phyloP scores from a whole-genome alignment of 2,329 filamentous ascomycete genomes.

The Botrytis fabae region DNA sequence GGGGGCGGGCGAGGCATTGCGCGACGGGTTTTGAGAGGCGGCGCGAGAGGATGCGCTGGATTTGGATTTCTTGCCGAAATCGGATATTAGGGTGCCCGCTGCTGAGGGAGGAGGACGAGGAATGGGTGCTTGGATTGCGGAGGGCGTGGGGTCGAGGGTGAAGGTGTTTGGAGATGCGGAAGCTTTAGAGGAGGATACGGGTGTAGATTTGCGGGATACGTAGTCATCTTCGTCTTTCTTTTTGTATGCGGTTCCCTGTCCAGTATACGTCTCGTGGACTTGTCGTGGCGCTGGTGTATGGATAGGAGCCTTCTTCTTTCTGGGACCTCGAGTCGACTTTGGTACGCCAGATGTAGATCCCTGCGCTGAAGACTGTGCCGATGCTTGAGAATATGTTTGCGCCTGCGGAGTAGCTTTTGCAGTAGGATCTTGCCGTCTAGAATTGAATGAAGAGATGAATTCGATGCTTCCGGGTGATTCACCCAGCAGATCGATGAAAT shows the following conservation, averaged over 20 bases:
- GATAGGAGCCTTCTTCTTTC: conserved; percentile 61
- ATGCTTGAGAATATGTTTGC: conserved; percentile 4
- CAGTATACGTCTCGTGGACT: conserved; percentile 61
- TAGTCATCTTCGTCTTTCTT: conserved; percentile 77
- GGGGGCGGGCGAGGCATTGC: conserved; percentile 33
- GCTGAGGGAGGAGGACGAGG: conserved; percentile 55
- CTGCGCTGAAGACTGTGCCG: conserved; percentile 21
- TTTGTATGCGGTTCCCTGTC: conserved; percentile 65
- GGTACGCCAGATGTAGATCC: conserved; percentile 44
- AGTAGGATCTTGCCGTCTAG: conserved; percentile 53
- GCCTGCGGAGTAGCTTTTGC: conserved; percentile 23
- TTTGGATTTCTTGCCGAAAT: conserved; percentile 60
- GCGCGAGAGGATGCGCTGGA: conserved; percentile 51
- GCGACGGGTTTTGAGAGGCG: conserved; percentile 52
- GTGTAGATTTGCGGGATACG: conserved; percentile 52
- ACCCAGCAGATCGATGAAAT: conserved; percentile 85
- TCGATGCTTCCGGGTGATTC: conserved; percentile 75
- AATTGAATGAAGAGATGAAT: conserved; percentile 75
- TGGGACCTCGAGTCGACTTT: conserved; percentile 49
- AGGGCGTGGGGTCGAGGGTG: conserved; percentile 49
- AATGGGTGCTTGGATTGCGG: conserved; percentile 51
- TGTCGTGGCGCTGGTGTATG: conserved; percentile 65
- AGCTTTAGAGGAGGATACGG: conserved; percentile 43
- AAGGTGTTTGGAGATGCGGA: conserved; percentile 37
- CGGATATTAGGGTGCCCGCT: conserved; percentile 78